Percentiles rank a stretch among this genome's conserved stretches.
These are phyloP conservation scores for Ogataea parapolymorpha DNA, from an alignment of 805 yeast species.

Conservation along the genomic window DNA sequence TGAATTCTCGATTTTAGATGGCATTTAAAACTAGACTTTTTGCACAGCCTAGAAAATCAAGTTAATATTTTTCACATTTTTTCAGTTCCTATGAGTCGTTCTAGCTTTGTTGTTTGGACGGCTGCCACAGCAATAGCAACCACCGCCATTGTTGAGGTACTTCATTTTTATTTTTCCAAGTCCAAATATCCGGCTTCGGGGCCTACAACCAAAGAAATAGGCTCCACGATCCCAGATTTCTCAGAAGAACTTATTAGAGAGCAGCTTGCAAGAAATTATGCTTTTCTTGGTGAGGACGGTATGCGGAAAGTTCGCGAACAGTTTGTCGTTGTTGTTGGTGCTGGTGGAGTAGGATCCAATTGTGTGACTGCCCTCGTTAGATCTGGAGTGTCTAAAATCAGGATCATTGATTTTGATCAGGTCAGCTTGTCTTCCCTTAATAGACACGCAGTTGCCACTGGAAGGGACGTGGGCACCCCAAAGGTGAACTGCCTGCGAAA, in stretches of 20 bases:
- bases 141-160: constrained; percentile 33
- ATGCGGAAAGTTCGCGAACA: constrained; percentile 68
- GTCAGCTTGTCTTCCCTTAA: constrained; percentile 88
- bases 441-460: constrained; percentile 91
- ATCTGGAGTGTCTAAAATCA: constrained; percentile 77
- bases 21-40: neutral
- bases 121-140: constrained; percentile 34
- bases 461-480: constrained; percentile 87
- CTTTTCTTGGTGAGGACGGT: constrained; percentile 86
- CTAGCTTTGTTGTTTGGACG: constrained; percentile 17
- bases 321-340: constrained; percentile 78
- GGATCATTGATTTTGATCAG: constrained; percentile 93
- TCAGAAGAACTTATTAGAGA: constrained; percentile 79
- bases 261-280: constrained; percentile 91
- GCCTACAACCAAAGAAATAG: neutral
- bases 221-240: constrained; percentile 27
- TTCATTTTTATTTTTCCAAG: constrained; percentile 27
- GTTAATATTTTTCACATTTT: neutral
- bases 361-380: constrained; percentile 87
- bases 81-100: constrained; percentile 6
- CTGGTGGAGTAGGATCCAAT: constrained; percentile 99
- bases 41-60: neutral
- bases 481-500: constrained; percentile 77
- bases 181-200: neutral
- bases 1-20: neutral